Percentiles rank a stretch among this genome's conserved stretches.
Conservation (phyloP, 2,329 filamentous ascomycete genomes). For the Ilyonectria robusta region DNA sequence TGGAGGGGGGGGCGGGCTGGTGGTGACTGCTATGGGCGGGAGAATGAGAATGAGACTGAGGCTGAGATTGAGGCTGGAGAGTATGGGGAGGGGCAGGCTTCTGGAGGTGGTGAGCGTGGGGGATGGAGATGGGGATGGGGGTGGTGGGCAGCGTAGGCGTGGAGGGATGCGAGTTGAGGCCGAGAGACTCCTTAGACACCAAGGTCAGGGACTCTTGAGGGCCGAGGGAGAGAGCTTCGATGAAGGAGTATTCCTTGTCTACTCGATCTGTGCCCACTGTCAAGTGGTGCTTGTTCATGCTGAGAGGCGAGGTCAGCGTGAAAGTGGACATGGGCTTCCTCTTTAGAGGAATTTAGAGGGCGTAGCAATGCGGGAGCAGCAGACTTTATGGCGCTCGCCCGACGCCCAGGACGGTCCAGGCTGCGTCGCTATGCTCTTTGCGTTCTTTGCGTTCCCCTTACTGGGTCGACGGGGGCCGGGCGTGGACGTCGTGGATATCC, state of each 20-base stretch:
- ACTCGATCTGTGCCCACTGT: slow-evolving; percentile 38
- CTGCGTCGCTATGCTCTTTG: background rate
- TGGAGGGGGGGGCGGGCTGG: slow-evolving; percentile 25
- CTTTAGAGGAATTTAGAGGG: slow-evolving; percentile 39
- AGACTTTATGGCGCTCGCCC: slow-evolving; percentile 45
- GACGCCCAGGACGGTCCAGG: slow-evolving; percentile 29
- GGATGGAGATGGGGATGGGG: slow-evolving; percentile 22
- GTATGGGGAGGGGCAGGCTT: background rate
- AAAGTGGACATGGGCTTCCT: slow-evolving; percentile 32
- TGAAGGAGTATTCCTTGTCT: slow-evolving; percentile 51
- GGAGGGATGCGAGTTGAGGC: slow-evolving; percentile 38
- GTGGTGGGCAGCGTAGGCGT: slow-evolving; percentile 14
- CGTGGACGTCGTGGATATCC: slow-evolving; percentile 9
- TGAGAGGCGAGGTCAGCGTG: slow-evolving; percentile 28
- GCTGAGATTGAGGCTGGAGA: background rate
- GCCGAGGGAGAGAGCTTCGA: slow-evolving; percentile 49
- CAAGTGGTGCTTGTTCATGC: slow-evolving; percentile 43
- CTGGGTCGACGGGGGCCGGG: slow-evolving; percentile 2
- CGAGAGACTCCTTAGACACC: slow-evolving; percentile 47
- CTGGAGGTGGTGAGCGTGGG: slow-evolving; percentile 1
- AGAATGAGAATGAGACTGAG: background rate
- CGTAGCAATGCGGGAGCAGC: slow-evolving; percentile 36
- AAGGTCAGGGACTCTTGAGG: slow-evolving; percentile 46
- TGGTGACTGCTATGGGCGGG: slow-evolving; percentile 1
- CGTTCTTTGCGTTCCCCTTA: background rate